These are phyloP conservation scores for Musa schizocarpa DNA, from an alignment of 176 grass and related monocot species.

Conservation along the genomic window DNA sequence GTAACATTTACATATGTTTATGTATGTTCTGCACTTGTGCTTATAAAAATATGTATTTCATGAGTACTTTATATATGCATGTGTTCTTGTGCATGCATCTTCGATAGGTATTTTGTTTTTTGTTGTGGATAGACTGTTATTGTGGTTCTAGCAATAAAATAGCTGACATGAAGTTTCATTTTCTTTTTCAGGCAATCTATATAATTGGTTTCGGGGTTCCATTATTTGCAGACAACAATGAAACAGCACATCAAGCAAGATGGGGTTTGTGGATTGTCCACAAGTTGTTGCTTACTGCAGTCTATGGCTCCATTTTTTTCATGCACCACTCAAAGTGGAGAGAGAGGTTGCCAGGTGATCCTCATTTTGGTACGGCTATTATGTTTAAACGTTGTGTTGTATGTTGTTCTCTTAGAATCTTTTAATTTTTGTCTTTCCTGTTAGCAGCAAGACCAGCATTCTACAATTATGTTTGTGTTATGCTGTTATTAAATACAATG, in stretches of 20 bases:
- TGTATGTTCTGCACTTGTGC: too few relatives aligned
- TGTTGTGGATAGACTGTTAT: neutral
- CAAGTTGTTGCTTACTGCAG: conserved; percentile 79
- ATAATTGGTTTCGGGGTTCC: conserved; percentile 77
- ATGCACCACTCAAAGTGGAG: conserved; percentile 97
- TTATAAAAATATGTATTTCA: too few relatives aligned
- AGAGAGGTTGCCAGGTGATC: conserved; percentile 84
- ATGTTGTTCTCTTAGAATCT: conserved; percentile 17
- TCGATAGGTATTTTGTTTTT: neutral
- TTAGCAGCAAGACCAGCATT: conserved; percentile 91
- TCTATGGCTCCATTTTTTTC: conserved; percentile 78
- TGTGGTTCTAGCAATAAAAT: neutral
- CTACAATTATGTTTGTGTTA: conserved; percentile 82
- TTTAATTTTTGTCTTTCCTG: conserved; percentile 19
- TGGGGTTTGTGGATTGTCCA: conserved; percentile 85
- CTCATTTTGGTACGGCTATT: neutral
- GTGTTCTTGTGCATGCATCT: neutral
- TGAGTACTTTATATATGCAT: neutral
- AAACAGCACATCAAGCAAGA: conserved; percentile 66
- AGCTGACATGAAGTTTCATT: conserved; percentile 13
- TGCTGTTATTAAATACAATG: conserved; percentile 67
- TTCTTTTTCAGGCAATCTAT: conserved; percentile 69
- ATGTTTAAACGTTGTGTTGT: neutral
- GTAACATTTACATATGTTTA: too few relatives aligned
- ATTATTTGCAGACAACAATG: conserved; percentile 57